Evolutionary conservation across 2,329 filamentous ascomycete species (phyloP).

Genomic region (Chalara sp.): DNA sequence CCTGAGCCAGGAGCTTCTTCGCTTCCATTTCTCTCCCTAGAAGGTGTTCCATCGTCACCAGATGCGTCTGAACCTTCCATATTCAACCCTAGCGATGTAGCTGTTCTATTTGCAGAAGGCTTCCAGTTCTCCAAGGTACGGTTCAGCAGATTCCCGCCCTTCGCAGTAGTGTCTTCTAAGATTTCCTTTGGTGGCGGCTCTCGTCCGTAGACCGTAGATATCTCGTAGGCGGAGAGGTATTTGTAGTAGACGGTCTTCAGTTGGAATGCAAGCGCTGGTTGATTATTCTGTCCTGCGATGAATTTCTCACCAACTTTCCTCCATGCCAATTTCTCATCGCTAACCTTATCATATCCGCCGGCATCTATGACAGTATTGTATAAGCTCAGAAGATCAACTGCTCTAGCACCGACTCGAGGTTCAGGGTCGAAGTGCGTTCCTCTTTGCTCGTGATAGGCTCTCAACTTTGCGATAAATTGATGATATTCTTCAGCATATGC

Average conservation of each 20-base stretch:
- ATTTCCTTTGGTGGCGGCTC: constrained; percentile 85
- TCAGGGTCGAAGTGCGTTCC: constrained; percentile 74
- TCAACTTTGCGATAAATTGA: constrained; percentile 69
- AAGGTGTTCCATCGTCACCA: constrained; percentile 52
- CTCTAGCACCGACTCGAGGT: constrained; percentile 71
- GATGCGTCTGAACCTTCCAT: constrained; percentile 54
- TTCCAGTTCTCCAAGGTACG: constrained; percentile 73
- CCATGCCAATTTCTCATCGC: constrained; percentile 80
- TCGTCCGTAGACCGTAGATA: constrained; percentile 67
- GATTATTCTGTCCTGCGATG: constrained; percentile 65
- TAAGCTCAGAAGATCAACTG: constrained; percentile 70
- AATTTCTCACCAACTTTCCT: constrained; percentile 69
- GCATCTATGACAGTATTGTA: constrained; percentile 70
- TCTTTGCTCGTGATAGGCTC: constrained; percentile 69
- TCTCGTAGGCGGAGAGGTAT: constrained; percentile 82
- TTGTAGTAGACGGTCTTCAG: constrained; percentile 88
- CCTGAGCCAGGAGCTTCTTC: constrained; percentile 46
- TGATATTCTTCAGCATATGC: constrained; percentile 61
- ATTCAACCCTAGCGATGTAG: constrained; percentile 31
- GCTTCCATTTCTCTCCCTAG: constrained; percentile 41
- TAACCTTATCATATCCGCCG: constrained; percentile 83
- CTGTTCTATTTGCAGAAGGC: constrained; percentile 35
- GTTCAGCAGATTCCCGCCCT: constrained; percentile 71
- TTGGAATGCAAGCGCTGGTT: constrained; percentile 77
- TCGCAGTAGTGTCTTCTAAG: constrained; percentile 69